These are phyloP conservation scores for Didymosphaeria variabile DNA, from an alignment of 2,329 filamentous ascomycete species.

Conservation along the genomic window DNA sequence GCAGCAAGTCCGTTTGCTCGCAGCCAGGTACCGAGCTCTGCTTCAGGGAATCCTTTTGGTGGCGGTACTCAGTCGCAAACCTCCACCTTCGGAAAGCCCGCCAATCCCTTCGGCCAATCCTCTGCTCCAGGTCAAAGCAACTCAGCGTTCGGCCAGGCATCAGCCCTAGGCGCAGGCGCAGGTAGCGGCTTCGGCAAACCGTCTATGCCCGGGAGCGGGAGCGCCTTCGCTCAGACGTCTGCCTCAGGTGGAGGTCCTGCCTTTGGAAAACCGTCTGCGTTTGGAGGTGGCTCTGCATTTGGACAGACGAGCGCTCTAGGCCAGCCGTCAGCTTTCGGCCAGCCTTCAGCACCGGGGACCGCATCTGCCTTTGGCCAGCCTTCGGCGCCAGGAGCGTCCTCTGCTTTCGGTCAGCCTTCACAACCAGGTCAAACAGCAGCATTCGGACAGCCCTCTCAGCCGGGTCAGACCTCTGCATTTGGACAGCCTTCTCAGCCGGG, in stretches of 20 bases:
- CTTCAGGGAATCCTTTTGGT: slow-evolving; percentile 46
- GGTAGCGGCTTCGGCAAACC: slow-evolving; percentile 12
- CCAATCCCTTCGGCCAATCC: slow-evolving; percentile 52
- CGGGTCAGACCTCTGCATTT: background rate
- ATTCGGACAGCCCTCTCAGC: slow-evolving; percentile 25
- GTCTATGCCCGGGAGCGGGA: slow-evolving; percentile 10
- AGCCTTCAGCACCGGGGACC: slow-evolving; percentile 26
- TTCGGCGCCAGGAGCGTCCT: slow-evolving; percentile 35
- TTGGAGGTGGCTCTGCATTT: slow-evolving; percentile 33
- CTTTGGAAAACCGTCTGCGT: slow-evolving; percentile 34
- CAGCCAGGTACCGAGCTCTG: slow-evolving; percentile 26
- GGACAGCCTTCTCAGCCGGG: slow-evolving; percentile 25
- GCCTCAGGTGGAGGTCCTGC: slow-evolving; percentile 21
- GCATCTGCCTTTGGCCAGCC: slow-evolving; percentile 47
- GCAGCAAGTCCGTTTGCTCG: slow-evolving; percentile 41
- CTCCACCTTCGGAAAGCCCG: slow-evolving; percentile 53
- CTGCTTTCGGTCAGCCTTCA: slow-evolving; percentile 30
- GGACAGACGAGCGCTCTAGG: slow-evolving; percentile 31
- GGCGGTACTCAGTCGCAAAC: slow-evolving; percentile 40
- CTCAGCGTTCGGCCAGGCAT: slow-evolving; percentile 54
- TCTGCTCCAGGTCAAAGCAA: slow-evolving; percentile 37
- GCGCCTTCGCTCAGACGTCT: slow-evolving; percentile 33
- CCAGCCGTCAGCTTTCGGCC: slow-evolving; percentile 49
- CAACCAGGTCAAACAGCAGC: background rate
- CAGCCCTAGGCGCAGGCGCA: slow-evolving; percentile 31